Evolutionary conservation across 2,329 filamentous ascomycete genomes (phyloP), one percentile per base, ranked within the genome.

Genomic region (Epichloe sylvatica): DNA sequence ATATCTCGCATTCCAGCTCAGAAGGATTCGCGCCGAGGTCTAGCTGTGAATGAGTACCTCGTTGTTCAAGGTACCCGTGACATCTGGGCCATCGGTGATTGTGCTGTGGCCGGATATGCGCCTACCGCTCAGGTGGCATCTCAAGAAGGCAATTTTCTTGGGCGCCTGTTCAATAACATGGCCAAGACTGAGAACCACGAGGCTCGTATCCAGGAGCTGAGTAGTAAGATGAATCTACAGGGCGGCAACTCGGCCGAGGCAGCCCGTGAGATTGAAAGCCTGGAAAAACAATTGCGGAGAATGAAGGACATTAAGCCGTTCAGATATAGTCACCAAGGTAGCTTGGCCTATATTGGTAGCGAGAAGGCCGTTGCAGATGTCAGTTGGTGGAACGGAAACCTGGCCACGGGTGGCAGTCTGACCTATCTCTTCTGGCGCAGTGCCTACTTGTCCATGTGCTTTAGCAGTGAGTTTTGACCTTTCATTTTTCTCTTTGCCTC

Each of bases 371-470:
- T 98, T 52, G 92, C 92, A 54, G 92, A 98, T 70, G 88, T 98
- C 62, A 86, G 82, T 65, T 98, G 92, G 91, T 82, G 94, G 73
- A 94, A 92, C 62, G 92, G 92, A 57, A 98, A 97, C 74, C 78
- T 98, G 60, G 91, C 92, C 54, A 87, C 84, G 43, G 92, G 91
- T 64, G 92, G 92, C 65, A 87, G 84, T 61, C 74, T 97, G 70
- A 98, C 92, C 50, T 98, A 94, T 73, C 79, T 96, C 58, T 98
- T 98, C 81, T 98, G 92, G 92, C 80, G 90, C 67, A 94, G 86
- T 64, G 92, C 91, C 49, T 98, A 98, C 70, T 75, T 98, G 67
- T 96, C 88, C 77, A 98, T 98, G 92, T 96, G 91, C 80, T 98
- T 98, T 70, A 97, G 90, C 81, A 90, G 88, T 92, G 78, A 82